Base-by-base conservation (phyloP, 2,329 filamentous ascomycete genomes). In the Thelonectria blattea region DNA sequence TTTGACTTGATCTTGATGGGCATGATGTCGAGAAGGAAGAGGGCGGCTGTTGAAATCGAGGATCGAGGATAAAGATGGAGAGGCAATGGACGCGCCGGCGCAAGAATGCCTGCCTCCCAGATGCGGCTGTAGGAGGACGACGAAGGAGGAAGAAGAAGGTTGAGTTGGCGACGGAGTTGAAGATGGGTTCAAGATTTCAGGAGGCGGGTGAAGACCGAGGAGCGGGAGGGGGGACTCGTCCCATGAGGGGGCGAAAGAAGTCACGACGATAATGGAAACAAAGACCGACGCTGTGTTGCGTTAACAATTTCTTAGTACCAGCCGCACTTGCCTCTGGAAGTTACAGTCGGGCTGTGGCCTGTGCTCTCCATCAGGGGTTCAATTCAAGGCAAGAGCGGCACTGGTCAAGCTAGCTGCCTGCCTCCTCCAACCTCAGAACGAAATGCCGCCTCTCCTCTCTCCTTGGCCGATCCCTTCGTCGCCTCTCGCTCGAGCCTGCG, bases 1-100 rank as follows among this genome's bases (percentile, higher is more conserved):
- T 72, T 72, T 60, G 73, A 70, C 64, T 69, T 73, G 66, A 78
- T 69, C 57, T 73, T 75, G 60, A 78, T 73, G 37, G 76, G 76
- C 76, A 78, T 78, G 56, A 53, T 57, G 46, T 53, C 43, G 20
- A 27, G 5, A 37, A 32, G 17, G 15, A 20, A 20, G 52, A 30
- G 27, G 27, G 27, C 27, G 27, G 5, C 9, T 18, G 45, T 10
- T 22, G 20, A 46, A 27, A 46, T 46, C 10, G 17, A 17, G 27
- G 18, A 18, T 43, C 5, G 9, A 18, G 10, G 20, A 22, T 24
- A 24, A 46, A 46, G 42, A 20, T 12, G 41, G 10, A 18, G 18
- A 18, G 11, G 12, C 20, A 46, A 47, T 47, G 34, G 34, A 37
- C 34, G 34, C 34, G 34, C 34, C 34, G 34, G 34, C 34, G 34